These are phyloP conservation scores for Candida buenavistaensis DNA, from an alignment of 1,139 yeast genomes.

Conservation along the genomic window DNA sequence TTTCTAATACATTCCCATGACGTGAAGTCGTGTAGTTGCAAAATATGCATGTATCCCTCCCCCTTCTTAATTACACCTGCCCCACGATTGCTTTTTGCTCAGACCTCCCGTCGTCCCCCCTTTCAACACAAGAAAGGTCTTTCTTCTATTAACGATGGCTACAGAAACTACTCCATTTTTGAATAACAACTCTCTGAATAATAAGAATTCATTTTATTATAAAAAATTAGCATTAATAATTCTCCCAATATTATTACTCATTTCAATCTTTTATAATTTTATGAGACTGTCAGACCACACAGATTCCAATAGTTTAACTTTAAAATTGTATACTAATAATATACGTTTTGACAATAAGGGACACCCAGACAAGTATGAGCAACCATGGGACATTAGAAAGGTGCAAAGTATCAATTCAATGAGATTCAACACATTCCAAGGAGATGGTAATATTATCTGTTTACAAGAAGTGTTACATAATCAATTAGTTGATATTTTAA, in stretches of 20 bases:
- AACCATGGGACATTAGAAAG: constrained; percentile 42
- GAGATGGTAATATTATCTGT: constrained; percentile 39
- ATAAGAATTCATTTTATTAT: not conserved
- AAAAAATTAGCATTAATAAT: not conserved
- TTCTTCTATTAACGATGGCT: too few relatives aligned
- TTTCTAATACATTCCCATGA: too few relatives aligned
- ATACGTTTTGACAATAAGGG: constrained; percentile 46
- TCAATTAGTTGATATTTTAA: constrained; percentile 50
- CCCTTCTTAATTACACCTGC: too few relatives aligned
- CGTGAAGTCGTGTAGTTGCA: too few relatives aligned
- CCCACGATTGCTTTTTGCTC: too few relatives aligned
- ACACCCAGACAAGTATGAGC: constrained; percentile 31
- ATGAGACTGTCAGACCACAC: not conserved
- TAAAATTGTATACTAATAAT: constrained; percentile 48
- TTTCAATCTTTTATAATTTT: not conserved
- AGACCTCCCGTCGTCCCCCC: too few relatives aligned
- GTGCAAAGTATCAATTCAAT: constrained; percentile 41
- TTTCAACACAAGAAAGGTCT: too few relatives aligned
- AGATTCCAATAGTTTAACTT: not conserved
- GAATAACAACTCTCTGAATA: too few relatives aligned
- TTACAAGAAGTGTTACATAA: constrained; percentile 56
- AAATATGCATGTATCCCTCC: too few relatives aligned
- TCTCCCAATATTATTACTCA: not conserved
- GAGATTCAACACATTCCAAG: constrained; percentile 29
- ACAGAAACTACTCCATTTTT: too few relatives aligned